A percentile compares a stretch with the other conserved stretches of the same genome.
phyloP scores from a whole-genome alignment of 805 yeast genomes.

The Yarrowia divulgata region DNA sequence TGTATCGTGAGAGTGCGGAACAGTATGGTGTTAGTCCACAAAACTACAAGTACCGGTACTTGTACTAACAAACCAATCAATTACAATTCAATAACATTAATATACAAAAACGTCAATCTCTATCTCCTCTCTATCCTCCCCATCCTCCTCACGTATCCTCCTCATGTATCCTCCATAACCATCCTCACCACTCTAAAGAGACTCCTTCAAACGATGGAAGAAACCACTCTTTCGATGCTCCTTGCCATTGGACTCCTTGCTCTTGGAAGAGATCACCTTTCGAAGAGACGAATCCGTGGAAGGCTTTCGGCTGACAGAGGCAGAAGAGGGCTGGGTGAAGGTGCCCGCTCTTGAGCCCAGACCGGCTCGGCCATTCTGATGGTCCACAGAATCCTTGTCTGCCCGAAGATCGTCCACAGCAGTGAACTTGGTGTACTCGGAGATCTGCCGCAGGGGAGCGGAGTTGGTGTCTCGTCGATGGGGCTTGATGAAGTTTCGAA shows the following conservation, averaged over 20 bases:
- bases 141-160: not conserved
- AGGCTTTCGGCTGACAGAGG: conserved; percentile 37
- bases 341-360: conserved; percentile 18
- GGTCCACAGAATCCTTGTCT: conserved; percentile 5
- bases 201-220: conserved; percentile 28
- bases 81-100: conserved; percentile 25
- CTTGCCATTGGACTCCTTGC: conserved; percentile 17
- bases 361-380: conserved; percentile 21
- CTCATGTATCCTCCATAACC: not conserved
- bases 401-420: conserved; percentile 45
- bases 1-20: not conserved
- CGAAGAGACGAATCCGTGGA: conserved; percentile 26
- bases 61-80: not conserved
- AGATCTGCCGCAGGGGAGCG: conserved; percentile 49
- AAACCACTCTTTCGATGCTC: conserved; percentile 35
- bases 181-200: not conserved
- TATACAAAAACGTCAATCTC: conserved; percentile 21
- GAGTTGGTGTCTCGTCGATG: conserved; percentile 41
- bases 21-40: no score
- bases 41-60: not conserved
- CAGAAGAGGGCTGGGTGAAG: conserved; percentile 40
- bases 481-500: conserved; percentile 74
- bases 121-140: not conserved
- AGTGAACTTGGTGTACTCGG: conserved; percentile 51
- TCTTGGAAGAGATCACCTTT: not conserved